These are phyloP conservation scores for Raphanus hybrid DNA, from an alignment of 441 rosid genomes.

Conservation along the genomic window DNA sequence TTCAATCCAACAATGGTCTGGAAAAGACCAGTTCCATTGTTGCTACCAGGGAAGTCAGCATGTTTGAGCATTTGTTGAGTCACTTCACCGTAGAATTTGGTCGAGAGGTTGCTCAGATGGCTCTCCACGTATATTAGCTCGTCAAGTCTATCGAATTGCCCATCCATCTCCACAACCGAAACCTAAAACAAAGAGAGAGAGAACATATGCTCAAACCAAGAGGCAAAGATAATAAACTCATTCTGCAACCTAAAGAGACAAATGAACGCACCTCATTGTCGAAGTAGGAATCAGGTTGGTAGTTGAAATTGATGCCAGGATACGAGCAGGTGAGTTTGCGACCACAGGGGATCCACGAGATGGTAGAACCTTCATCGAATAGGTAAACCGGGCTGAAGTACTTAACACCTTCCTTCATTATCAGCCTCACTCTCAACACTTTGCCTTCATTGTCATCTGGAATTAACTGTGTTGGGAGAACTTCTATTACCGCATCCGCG, in stretches of 20 bases:
- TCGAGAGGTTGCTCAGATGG: slow-evolving; percentile 93
- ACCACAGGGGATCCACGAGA: slow-evolving; percentile 96
- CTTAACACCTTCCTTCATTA: slow-evolving; percentile 94
- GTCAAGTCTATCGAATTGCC: slow-evolving; percentile 93
- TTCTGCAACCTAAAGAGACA: neutral
- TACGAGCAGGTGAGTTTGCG: slow-evolving; percentile 97
- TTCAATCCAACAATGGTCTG: slow-evolving; percentile 92
- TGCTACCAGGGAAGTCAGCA: slow-evolving; percentile 97
- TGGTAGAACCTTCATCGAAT: slow-evolving; percentile 95
- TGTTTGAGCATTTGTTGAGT: slow-evolving; percentile 99
- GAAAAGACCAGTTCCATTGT: slow-evolving; percentile 97
- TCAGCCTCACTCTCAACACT: slow-evolving; percentile 85
- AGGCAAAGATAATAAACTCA: neutral
- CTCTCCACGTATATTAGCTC: slow-evolving; percentile 95
- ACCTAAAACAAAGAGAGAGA: slow-evolving; percentile 50
- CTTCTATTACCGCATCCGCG: slow-evolving; percentile 95
- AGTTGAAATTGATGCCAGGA: slow-evolving; percentile 93
- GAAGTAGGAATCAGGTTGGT: slow-evolving; percentile 82
- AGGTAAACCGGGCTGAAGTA: slow-evolving; percentile 88
- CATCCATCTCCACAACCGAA: slow-evolving; percentile 95
- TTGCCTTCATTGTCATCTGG: slow-evolving; percentile 94
- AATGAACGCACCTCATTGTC: slow-evolving; percentile 40
- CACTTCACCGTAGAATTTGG: slow-evolving; percentile 94
- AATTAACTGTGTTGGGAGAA: slow-evolving; percentile 83
- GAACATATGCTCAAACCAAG: neutral